Evolutionary conservation across 2,329 filamentous ascomycete species (phyloP).

Genomic region (Colletotrichum camelliae): DNA sequence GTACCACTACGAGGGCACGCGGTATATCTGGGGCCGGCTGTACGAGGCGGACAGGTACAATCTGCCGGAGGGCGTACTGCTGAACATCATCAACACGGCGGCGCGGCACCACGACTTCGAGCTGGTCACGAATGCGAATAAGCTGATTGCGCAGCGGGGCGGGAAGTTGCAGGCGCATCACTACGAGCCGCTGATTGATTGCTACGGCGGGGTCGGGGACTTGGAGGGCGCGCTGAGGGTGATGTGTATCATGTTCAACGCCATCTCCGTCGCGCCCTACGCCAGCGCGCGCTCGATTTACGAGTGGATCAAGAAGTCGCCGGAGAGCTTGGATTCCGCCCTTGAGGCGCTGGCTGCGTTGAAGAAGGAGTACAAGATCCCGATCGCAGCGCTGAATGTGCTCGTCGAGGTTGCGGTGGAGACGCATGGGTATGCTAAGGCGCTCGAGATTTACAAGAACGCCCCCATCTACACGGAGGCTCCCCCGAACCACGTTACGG

Average conservation of each 20-base stretch:
- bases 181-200: constrained; percentile 79
- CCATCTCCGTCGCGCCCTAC: constrained; percentile 60
- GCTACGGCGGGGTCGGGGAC: constrained; percentile 67
- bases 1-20: constrained; percentile 68
- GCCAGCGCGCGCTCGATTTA: constrained; percentile 70
- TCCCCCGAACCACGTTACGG: constrained; percentile 27
- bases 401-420: constrained; percentile 39
- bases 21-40: constrained; percentile 69
- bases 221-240: constrained; percentile 70
- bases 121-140: constrained; percentile 75
- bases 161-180: constrained; percentile 69
- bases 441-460: constrained; percentile 37
- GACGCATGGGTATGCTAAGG: constrained; percentile 31
- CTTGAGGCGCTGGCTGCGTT: constrained; percentile 64
- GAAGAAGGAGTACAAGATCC: constrained; percentile 35
- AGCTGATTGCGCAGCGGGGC: constrained; percentile 63
- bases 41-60: constrained; percentile 58
- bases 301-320: constrained; percentile 53
- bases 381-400: constrained; percentile 39
- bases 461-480: constrained; percentile 32
- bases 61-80: constrained; percentile 68
- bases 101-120: constrained; percentile 69
- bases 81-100: constrained; percentile 75
- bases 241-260: constrained; percentile 75
- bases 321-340: constrained; percentile 52